These are phyloP conservation scores for Erucastrum elatum DNA, from an alignment of 345 rosid species.

Conservation along the genomic window DNA sequence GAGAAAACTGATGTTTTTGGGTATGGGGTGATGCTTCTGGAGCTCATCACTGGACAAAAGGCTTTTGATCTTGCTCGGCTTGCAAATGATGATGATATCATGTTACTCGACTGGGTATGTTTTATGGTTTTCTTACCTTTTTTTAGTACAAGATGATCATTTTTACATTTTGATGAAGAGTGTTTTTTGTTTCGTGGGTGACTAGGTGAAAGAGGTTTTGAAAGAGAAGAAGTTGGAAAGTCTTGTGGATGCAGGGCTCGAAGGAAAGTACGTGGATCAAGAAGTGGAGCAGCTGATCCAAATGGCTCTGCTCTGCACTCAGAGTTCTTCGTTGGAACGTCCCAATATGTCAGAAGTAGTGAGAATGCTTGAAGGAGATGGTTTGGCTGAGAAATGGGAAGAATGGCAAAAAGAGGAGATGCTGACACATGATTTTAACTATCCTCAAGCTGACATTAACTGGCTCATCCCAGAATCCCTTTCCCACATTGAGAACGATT, in stretches of 20 bases:
- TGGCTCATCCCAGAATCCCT: conserved; percentile 65
- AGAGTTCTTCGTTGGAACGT: conserved; percentile 70
- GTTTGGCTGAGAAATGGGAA: conserved; percentile 90
- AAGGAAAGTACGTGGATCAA: conserved; percentile 53
- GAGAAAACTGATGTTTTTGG: conserved; percentile 99
- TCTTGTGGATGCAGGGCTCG: conserved; percentile 70
- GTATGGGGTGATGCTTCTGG: conserved; percentile 98
- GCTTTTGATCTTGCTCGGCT: conserved; percentile 96
- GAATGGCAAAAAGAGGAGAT: conserved; percentile 86
- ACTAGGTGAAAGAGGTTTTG: conserved; percentile 87
- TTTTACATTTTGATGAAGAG: neutral
- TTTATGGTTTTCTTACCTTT: neutral
- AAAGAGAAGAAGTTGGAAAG: conserved; percentile 70
- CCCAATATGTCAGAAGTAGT: conserved; percentile 95
- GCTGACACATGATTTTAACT: conserved; percentile 54
- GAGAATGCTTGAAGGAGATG: conserved; percentile 94
- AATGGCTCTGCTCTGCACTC: conserved; percentile 85
- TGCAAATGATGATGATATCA: conserved; percentile 89
- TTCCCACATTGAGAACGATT: conserved; percentile 64
- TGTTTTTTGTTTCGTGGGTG: neutral
- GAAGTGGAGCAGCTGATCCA: conserved; percentile 87
- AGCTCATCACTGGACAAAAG: conserved; percentile 90
- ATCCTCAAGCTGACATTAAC: conserved; percentile 38
- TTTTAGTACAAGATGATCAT: neutral
- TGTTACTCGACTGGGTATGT: conserved; percentile 95